Evolutionary conservation across 495 filamentous ascomycete species (phyloP).

Genomic region (Ramalina peruviana): DNA sequence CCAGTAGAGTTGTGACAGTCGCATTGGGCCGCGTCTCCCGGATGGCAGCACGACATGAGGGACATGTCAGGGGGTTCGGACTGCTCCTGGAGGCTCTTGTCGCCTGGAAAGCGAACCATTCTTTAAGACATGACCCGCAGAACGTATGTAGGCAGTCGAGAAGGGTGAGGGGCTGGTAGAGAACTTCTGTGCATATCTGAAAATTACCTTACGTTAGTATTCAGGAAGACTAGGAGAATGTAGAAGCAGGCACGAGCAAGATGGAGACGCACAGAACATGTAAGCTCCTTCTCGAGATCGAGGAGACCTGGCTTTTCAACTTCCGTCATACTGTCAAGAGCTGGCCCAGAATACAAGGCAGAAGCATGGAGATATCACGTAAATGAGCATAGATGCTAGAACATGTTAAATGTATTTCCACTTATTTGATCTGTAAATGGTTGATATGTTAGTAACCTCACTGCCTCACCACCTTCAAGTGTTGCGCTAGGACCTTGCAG

Average conservation of each 20-base stretch:
- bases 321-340: conserved; percentile 20
- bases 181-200: conserved; percentile 91
- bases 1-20: conserved; percentile 65
- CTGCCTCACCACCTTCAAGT: too few relatives aligned
- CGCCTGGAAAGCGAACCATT: conserved; percentile 68
- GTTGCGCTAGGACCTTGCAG: too few relatives aligned
- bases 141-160: conserved; percentile 97
- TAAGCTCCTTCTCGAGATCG: conserved; percentile 79
- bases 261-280: conserved; percentile 63
- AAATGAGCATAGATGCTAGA: too few relatives aligned
- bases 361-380: too few relatives aligned
- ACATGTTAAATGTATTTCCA: too few relatives aligned
- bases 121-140: conserved; percentile 85
- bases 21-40: conserved; percentile 74
- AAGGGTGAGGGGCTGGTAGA: conserved; percentile 88
- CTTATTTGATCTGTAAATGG: too few relatives aligned
- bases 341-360: too few relatives aligned
- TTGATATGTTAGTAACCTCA: too few relatives aligned
- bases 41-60: conserved; percentile 77
- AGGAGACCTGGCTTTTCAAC: conserved; percentile 21
- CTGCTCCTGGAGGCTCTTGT: conserved; percentile 39
- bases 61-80: conserved; percentile 62
- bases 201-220: neutral
- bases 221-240: too few relatives aligned
- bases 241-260: too few relatives aligned